Conservation (phyloP, 768 basidiomycete genomes). For the Podaxis pistillaris region DNA sequence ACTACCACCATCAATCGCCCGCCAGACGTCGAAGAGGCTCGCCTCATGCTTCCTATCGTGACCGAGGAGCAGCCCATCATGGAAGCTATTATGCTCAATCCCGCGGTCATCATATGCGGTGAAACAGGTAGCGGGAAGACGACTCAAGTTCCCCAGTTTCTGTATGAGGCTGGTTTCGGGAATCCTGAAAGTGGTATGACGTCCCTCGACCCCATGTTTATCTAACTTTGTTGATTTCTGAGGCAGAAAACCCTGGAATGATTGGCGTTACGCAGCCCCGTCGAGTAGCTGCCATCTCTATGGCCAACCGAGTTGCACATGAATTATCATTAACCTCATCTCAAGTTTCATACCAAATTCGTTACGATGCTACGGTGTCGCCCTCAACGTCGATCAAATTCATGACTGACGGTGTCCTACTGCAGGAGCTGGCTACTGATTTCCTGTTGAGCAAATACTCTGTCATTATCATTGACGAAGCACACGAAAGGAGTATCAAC, state of each 20-base stretch:
- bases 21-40: slow-evolving; percentile 68
- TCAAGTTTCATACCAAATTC: slow-evolving; percentile 92
- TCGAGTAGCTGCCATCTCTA: slow-evolving; percentile 95
- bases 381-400: slow-evolving; percentile 93
- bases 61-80: slow-evolving; percentile 94
- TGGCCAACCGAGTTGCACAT: slow-evolving; percentile 89
- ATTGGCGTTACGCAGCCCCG: slow-evolving; percentile 97
- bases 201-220: background rate
- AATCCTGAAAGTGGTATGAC: slow-evolving; percentile 70
- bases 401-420: slow-evolving; percentile 97
- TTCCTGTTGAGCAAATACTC: slow-evolving; percentile 95
- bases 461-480: slow-evolving; percentile 95
- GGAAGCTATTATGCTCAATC: slow-evolving; percentile 85
- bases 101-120: slow-evolving; percentile 81
- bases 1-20: slow-evolving; percentile 59
- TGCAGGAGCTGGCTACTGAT: slow-evolving; percentile 89
- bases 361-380: slow-evolving; percentile 93
- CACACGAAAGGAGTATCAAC: slow-evolving; percentile 97
- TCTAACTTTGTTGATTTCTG: slow-evolving; percentile 5
- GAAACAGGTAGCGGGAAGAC: slow-evolving; percentile 99
- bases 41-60: slow-evolving; percentile 83
- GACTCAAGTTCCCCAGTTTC: slow-evolving; percentile 95
- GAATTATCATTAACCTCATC: slow-evolving; percentile 85
- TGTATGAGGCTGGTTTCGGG: slow-evolving; percentile 97
- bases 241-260: slow-evolving; percentile 79